These are phyloP conservation scores for Colletotrichum sp. DNA, from an alignment of 2,329 filamentous ascomycete genomes.

Conservation along the genomic window DNA sequence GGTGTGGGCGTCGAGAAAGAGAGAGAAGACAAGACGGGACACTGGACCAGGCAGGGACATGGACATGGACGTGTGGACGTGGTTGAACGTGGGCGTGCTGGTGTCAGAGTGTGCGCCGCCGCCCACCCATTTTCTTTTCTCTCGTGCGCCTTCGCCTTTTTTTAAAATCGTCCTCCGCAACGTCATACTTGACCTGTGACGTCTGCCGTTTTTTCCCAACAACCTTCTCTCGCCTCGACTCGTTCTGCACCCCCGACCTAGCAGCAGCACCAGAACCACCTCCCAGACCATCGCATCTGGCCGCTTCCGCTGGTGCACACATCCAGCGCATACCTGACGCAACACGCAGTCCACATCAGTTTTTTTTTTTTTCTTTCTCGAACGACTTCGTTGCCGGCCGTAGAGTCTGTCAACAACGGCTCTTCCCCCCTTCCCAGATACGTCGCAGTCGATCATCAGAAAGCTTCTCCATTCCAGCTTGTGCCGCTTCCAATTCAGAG, in stretches of 20 bases:
- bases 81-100: constrained; percentile 5
- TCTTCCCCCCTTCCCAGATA: background rate
- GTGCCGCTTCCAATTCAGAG: constrained; percentile 17
- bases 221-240: constrained; percentile 17
- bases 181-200: constrained; percentile 49
- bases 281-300: background rate
- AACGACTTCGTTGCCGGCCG: background rate
- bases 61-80: background rate
- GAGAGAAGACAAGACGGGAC: background rate
- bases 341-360: background rate
- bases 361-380: background rate
- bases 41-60: background rate
- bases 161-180: constrained; percentile 37
- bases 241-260: constrained; percentile 13
- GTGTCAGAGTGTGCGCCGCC: constrained; percentile 21
- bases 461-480: constrained; percentile 9
- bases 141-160: constrained; percentile 24
- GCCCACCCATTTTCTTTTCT: constrained; percentile 34
- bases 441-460: constrained; percentile 13
- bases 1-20: background rate
- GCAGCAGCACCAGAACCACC: background rate
- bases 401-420: background rate
- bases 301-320: background rate
- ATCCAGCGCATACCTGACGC: constrained; percentile 5
- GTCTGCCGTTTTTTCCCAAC: constrained; percentile 38